Evolutionary conservation across 345 rosid species (phyloP).

Genomic region (Eucalyptus erythrocorys): DNA sequence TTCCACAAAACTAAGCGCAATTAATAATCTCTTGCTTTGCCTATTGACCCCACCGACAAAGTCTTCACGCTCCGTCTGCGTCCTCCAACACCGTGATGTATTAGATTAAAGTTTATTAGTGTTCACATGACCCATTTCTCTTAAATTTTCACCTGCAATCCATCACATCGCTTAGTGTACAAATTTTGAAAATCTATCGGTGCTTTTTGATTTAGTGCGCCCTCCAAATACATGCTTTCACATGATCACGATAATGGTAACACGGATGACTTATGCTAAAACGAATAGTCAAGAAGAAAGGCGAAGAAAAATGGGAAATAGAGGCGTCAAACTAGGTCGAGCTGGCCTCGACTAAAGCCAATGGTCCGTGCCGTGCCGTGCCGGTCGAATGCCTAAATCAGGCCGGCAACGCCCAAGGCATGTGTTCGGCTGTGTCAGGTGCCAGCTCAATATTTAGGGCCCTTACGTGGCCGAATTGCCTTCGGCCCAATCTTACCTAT

Average conservation of each 20-base stretch:
- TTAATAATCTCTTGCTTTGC: background rate
- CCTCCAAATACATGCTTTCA: background rate
- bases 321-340: background rate
- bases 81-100: background rate
- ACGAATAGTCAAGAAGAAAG: too few species aligned
- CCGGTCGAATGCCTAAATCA: background rate
- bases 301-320: background rate
- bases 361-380: background rate
- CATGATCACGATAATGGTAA: too few species aligned
- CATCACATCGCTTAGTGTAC: background rate
- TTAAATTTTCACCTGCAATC: background rate
- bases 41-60: background rate
- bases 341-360: background rate
- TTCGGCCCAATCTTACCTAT: background rate
- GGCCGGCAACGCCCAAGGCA: background rate
- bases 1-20: background rate
- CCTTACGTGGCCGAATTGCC: background rate
- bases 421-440: background rate
- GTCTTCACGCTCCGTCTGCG: background rate
- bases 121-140: background rate
- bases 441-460: background rate
- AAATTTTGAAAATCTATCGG: background rate
- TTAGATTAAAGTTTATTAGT: background rate
- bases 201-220: background rate
- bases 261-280: too few species aligned